Evolutionary conservation across 1,139 yeast species (phyloP).

Genomic region (Candida gigantensis): DNA sequence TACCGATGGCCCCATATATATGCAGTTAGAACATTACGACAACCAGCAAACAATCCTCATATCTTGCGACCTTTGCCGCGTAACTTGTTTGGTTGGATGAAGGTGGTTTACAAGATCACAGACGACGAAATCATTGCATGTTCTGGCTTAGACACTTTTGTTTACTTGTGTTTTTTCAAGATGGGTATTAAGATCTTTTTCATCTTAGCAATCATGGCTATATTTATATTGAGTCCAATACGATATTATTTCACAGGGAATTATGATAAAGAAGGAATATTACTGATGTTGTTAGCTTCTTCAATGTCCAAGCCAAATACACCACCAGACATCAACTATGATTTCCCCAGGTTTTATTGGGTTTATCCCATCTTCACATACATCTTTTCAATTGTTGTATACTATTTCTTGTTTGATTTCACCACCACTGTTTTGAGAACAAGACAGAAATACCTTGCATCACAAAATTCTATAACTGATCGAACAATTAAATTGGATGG

Average conservation of each 20-base stretch:
- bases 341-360: slow-evolving; percentile 53
- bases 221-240: slow-evolving; percentile 44
- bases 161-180: slow-evolving; percentile 44
- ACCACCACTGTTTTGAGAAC: slow-evolving; percentile 72
- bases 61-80: slow-evolving; percentile 38
- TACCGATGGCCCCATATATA: slow-evolving; percentile 54
- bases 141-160: slow-evolving; percentile 50
- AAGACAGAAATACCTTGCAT: slow-evolving; percentile 81
- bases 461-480: slow-evolving; percentile 89
- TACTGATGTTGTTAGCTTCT: no score
- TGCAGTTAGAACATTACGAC: slow-evolving; percentile 48
- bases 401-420: slow-evolving; percentile 61
- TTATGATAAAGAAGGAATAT: slow-evolving; percentile 42
- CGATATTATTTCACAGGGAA: slow-evolving; percentile 48
- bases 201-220: slow-evolving; percentile 37
- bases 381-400: slow-evolving; percentile 71
- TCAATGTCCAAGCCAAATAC: slow-evolving; percentile 9
- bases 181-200: slow-evolving; percentile 46
- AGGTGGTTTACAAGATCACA: slow-evolving; percentile 33
- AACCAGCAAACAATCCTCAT: slow-evolving; percentile 19
- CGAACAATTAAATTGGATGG: slow-evolving; percentile 88
- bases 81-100: slow-evolving; percentile 44
- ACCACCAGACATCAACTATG: slow-evolving; percentile 25
- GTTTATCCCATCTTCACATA: slow-evolving; percentile 87
- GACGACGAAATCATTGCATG: slow-evolving; percentile 45